Base-by-base conservation (phyloP, 768 basidiomycete species). In the Wakefieldia striispora region DNA sequence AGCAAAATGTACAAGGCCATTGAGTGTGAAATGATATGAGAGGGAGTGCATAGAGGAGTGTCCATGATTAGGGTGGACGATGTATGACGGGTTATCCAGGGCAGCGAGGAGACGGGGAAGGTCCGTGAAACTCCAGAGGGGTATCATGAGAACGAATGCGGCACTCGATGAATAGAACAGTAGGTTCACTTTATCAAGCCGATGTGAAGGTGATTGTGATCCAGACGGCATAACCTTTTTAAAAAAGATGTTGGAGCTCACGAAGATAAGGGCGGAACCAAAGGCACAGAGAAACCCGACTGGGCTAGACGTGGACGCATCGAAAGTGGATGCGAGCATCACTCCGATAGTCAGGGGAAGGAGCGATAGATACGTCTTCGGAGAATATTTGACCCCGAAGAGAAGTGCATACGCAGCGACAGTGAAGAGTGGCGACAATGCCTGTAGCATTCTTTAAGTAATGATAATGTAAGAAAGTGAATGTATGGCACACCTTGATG, bases 211-310 rank as follows among this genome's bases (percentile, higher is more conserved):
- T 5, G 71, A 62, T 45, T 76, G 76, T 8, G 80, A 76, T 39
- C 63, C 59, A 20, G 74, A 67, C 2, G 97, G 97, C 80, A 99
- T 87, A 55, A 98, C 85, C 75, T 95, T 98, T 73, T 99, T 99
- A 80, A 95, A 97, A 69, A 95, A 97, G 60, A 99, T 98, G 70
- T 99, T 99, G 55, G 93, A 95, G 58, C 88, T 88, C 54, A 99
- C 97, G 66, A 99, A 98, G 56, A 99, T 85, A 50, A 99, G 72
- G 26, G 97, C 97, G 11, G 94, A 97, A 14, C 95, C 95, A 63
- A 99, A 94, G 3, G 97, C 95, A 68, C 91, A 97, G 23, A 97
- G 72, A n/a, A 99, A 71, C 12, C 97, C 97, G 23, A 87, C 71
- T 17, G 80, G 68, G 64, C 93, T 95, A 41, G 93, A 95, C 3